These are phyloP conservation scores for Scalesia atractyloides DNA, from an alignment of 129 eudicot genomes.

Conservation along the genomic window DNA sequence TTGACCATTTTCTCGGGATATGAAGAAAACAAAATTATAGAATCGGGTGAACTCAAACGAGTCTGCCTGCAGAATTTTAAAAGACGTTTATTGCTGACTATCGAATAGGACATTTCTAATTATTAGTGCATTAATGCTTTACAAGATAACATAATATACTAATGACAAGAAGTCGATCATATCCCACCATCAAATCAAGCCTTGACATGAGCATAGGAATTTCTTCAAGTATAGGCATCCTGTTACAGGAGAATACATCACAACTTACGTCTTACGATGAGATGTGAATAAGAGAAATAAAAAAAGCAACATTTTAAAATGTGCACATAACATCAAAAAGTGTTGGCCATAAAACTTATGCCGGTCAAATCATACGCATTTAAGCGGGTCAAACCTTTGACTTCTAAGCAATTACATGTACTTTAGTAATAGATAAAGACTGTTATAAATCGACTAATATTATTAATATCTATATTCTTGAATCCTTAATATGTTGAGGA, in stretches of 20 bases:
- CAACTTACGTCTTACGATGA: neutral
- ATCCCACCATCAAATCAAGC: conserved; percentile 66
- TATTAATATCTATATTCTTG: too few relatives aligned
- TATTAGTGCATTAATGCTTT: neutral
- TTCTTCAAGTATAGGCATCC: conserved; percentile 64
- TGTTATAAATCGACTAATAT: neutral
- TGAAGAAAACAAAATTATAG: conserved; percentile 89
- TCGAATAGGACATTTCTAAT: neutral
- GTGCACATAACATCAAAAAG: neutral
- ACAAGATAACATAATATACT: neutral
- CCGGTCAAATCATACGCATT: neutral
- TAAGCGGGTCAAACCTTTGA: neutral
- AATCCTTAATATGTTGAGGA: too few relatives aligned
- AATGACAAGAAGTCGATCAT: neutral
- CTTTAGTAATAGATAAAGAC: neutral
- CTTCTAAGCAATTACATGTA: neutral
- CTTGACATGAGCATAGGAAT: conserved; percentile 64
- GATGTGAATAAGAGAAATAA: neutral
- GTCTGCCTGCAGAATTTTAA: conserved; percentile 56
- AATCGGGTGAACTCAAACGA: conserved; percentile 80
- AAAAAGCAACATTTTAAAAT: neutral
- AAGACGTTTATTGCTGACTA: neutral
- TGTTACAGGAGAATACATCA: conserved; percentile 27
- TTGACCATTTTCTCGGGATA: conserved; percentile 95
- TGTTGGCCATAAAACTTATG: conserved; percentile 11